phyloP scores from a whole-genome alignment of 192 early-diverging fungal species.

The Jimgerdemannia flammicorona region DNA sequence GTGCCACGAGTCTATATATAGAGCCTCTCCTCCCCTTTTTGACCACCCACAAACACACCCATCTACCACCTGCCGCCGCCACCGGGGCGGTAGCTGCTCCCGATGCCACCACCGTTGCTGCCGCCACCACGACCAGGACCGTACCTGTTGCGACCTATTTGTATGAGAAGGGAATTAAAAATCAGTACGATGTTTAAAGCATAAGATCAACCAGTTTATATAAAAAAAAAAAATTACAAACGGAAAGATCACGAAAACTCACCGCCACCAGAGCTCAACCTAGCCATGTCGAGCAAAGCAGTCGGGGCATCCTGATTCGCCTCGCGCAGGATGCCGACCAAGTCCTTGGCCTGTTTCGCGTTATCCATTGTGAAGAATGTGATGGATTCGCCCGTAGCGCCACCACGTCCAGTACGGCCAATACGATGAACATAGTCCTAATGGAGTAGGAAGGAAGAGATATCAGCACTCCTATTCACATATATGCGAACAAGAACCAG shows the following conservation, averaged over 20 bases:
- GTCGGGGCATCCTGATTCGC: constrained; percentile 88
- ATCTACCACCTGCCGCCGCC: constrained; percentile 33
- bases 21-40: background rate
- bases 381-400: constrained; percentile 81
- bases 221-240: constrained; percentile 1
- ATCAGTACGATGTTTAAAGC: background rate
- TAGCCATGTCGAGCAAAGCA: constrained; percentile 67
- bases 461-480: background rate
- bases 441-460: constrained; percentile 9
- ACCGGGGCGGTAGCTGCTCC: constrained; percentile 39
- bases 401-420: constrained; percentile 96
- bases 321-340: constrained; percentile 85
- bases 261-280: constrained; percentile 37
- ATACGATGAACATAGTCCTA: constrained; percentile 89
- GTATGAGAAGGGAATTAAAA: background rate
- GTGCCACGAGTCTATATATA: background rate
- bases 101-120: constrained; percentile 37
- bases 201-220: background rate
- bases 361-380: constrained; percentile 94
- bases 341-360: constrained; percentile 74
- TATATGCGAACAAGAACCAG: background rate
- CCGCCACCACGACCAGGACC: constrained; percentile 29
- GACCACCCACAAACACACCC: background rate
- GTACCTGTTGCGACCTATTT: constrained; percentile 27
- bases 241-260: constrained; percentile 3